A percentile compares a stretch with the other conserved stretches of the same genome.
These are phyloP conservation scores for Syzygium aromaticum DNA, from an alignment of 345 rosid genomes.

Conservation along the genomic window DNA sequence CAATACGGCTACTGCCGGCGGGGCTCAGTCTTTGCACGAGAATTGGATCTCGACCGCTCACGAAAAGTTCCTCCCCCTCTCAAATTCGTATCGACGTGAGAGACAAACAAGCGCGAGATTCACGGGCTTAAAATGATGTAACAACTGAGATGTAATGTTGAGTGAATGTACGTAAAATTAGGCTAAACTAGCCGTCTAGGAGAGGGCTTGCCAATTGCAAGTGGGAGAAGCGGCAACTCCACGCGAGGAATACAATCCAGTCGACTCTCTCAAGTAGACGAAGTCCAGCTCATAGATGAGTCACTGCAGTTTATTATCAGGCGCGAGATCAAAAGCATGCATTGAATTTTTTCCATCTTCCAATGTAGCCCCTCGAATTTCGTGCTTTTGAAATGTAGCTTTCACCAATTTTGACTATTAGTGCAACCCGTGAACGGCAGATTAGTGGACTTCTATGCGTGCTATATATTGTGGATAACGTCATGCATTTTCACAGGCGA, in stretches of 20 bases:
- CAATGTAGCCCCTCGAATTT: neutral
- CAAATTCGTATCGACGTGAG: neutral
- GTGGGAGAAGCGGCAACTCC: neutral
- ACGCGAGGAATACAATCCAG: neutral
- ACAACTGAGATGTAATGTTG: neutral
- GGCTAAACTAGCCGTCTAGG: neutral
- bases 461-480: neutral
- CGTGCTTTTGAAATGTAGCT: neutral
- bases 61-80: neutral
- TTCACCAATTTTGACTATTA: neutral
- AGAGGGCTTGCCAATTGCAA: neutral
- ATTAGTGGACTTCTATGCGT: neutral
- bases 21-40: neutral
- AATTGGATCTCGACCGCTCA: neutral
- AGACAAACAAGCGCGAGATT: neutral
- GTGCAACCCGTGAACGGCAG: neutral
- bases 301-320: neutral
- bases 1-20: fast-evolving
- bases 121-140: neutral
- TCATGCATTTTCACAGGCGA: neutral
- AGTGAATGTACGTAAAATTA: neutral
- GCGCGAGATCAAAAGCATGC: neutral
- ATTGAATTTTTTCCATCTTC: neutral
- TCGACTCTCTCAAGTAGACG: neutral
- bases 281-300: neutral